Evolutionary conservation across 306 rosid genomes (phyloP).

Genomic region (Quillaja saponaria): DNA sequence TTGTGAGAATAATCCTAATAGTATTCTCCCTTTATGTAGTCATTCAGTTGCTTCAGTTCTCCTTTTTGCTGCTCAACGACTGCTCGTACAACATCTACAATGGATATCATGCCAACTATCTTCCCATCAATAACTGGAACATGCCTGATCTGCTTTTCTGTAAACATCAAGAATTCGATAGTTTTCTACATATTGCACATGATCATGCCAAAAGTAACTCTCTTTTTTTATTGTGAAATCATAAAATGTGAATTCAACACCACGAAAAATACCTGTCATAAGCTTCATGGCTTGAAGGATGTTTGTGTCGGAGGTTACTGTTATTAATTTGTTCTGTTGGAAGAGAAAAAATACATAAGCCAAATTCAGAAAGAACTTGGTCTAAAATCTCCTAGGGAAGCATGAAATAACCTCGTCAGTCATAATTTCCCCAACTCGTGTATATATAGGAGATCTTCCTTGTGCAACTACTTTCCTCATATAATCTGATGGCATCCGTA

Average conservation of each 20-base stretch:
- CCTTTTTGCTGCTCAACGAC: slow-evolving; percentile 80
- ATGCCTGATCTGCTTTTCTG: slow-evolving; percentile 72
- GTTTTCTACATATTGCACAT: neutral
- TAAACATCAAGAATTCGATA: slow-evolving; percentile 9
- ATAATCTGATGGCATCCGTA: slow-evolving; percentile 46
- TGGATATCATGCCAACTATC: slow-evolving; percentile 86
- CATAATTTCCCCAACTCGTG: slow-evolving; percentile 79
- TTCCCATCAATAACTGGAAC: slow-evolving; percentile 88
- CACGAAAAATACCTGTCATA: slow-evolving; percentile 62
- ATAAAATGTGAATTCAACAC: neutral
- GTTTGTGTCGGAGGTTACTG: slow-evolving; percentile 75
- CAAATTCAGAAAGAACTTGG: neutral
- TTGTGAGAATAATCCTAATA: slow-evolving; percentile 28
- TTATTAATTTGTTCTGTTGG: slow-evolving; percentile 61
- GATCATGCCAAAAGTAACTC: neutral
- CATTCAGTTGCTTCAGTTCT: slow-evolving; percentile 67
- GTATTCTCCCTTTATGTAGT: slow-evolving; percentile 72
- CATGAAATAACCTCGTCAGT: slow-evolving; percentile 64
- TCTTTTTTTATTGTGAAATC: neutral
- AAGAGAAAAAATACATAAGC: neutral
- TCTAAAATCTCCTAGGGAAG: neutral
- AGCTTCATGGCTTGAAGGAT: slow-evolving; percentile 88
- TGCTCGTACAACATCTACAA: slow-evolving; percentile 78
- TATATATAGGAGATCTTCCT: slow-evolving; percentile 72
- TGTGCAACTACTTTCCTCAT: slow-evolving; percentile 67